Percentiles rank a stretch among this genome's conserved stretches.
phyloP scores from a whole-genome alignment of 805 yeast genomes.

The Candida adriatica region DNA sequence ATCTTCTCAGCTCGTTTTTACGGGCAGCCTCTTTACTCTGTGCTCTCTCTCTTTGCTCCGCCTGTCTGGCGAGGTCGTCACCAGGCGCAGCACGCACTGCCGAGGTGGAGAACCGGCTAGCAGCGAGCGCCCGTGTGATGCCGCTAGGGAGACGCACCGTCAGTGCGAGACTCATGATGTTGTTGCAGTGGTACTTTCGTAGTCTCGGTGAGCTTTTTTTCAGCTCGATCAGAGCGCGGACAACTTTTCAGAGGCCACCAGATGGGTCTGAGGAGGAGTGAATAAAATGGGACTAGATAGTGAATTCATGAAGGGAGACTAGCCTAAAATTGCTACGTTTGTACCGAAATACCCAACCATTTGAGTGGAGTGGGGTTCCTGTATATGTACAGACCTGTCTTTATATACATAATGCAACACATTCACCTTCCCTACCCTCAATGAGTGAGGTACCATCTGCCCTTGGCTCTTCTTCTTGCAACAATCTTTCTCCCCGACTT shows the following conservation, averaged over 20 bases:
- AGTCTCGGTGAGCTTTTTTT: too few relatives aligned
- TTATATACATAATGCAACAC: neutral
- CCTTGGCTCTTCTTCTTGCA: conserved; percentile 74
- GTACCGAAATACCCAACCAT: neutral
- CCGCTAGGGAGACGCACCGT: too few relatives aligned
- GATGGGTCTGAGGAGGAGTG: too few relatives aligned
- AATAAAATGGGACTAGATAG: too few relatives aligned
- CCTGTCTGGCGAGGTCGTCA: conserved; percentile 22
- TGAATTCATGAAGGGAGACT: too few relatives aligned
- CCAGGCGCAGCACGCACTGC: conserved; percentile 16
- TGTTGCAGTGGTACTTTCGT: too few relatives aligned
- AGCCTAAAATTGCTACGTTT: neutral
- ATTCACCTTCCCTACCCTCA: conserved; percentile 25
- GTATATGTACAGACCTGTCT: neutral
- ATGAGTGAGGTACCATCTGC: conserved; percentile 89
- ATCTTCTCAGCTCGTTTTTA: conserved; percentile 31
- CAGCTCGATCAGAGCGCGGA: too few relatives aligned
- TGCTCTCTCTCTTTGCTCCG: conserved; percentile 25
- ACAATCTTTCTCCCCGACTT: conserved; percentile 73
- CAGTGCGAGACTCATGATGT: too few relatives aligned
- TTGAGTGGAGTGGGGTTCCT: too few relatives aligned
- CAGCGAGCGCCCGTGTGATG: too few relatives aligned
- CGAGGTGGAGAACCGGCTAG: conserved; percentile 13
- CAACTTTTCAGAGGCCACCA: too few relatives aligned
- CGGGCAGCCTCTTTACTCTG: conserved; percentile 19